Evolutionary conservation across 192 early-diverging fungal genomes (phyloP), one percentile per base, ranked within the genome.

Genomic region (Geranomyces variabilis): DNA sequence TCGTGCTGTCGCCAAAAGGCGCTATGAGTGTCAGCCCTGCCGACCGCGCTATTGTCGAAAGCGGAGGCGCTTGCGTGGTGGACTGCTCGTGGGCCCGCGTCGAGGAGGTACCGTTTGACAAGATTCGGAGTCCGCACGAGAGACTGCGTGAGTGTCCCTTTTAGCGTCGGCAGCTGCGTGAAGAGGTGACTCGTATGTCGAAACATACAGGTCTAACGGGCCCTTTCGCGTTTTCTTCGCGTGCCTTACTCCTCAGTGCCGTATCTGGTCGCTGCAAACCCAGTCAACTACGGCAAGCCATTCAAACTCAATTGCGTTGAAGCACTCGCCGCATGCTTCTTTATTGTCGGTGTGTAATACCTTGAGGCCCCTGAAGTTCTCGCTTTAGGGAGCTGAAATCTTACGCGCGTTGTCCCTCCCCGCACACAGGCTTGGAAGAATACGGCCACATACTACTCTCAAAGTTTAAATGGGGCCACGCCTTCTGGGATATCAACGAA

Each of bases 271-370:
- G 97, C 97, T 0, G 90, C 96, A 2, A 99, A 99, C 73, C 94
- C 95, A 4, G 95, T 97, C 55, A 99, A 99, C 77, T 98, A 99
- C 79, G 97, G 97, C 26, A 89, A 88, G 63, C 96, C 96, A 21
- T 95, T 90, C 89, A 93, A 93, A 62, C 82, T 99, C 66, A 99
- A 98, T 78, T 98, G 95, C 80, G 97, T 90, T 17, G 97, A 99
- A 76, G 97, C 97, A 0, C 84, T 97, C 71, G 97, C 97, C 13
- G 97, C 95, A 0, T 88, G 88, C 34, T 93, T 96, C 66, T 97
- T 90, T 71, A 94, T 99, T 41, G 88, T 89, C 21, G 96, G 92
- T 71, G 7, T 1, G 60, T 62, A 41, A n/a, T 4, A 45, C 47
- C 28, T 6, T 6, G 19, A 14, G n/a, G 24, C 22, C 4, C 21